Percentiles rank a stretch among this genome's conserved stretches.
phyloP scores from a whole-genome alignment of 163 green algal species.

The Scenedesmus sp. region DNA sequence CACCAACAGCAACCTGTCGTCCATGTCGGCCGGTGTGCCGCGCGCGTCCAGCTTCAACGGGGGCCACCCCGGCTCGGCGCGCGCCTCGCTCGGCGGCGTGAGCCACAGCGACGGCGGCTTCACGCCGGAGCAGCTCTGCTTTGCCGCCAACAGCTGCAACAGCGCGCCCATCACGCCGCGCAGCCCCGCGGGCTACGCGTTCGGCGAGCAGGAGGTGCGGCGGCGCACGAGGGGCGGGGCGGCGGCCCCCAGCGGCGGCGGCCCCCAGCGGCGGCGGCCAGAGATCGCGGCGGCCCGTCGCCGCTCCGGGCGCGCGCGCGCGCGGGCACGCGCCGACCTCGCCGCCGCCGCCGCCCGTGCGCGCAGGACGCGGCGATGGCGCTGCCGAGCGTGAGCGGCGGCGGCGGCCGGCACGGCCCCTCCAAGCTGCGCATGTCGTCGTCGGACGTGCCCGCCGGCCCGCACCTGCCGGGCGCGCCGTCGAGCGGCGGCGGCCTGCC shows the following conservation, averaged over 20 bases:
- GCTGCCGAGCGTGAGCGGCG: background rate
- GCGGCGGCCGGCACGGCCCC: conserved; percentile 13
- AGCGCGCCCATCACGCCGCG: conserved; percentile 34
- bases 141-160: conserved; percentile 30
- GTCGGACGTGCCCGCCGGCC: background rate
- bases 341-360: too few species aligned
- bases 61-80: conserved; percentile 5
- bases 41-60: conserved; percentile 27
- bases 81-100: background rate
- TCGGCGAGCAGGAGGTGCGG: conserved; percentile 19
- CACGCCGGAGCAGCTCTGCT: conserved; percentile 27
- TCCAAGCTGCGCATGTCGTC: conserved; percentile 46
- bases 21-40: conserved; percentile 20
- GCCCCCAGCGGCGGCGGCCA: too few species aligned
- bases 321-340: too few species aligned
- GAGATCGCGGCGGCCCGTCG: too few species aligned
- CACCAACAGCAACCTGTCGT: conserved; percentile 30
- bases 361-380: conserved; percentile 18
- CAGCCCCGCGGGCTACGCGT: conserved; percentile 22
- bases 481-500: background rate
- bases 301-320: too few species aligned
- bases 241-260: too few species aligned
- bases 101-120: conserved; percentile 31
- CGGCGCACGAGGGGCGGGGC: background rate
- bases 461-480: background rate